These are phyloP conservation scores for Handroanthus guayacan DNA, from an alignment of 257 asterid genomes.

Conservation along the genomic window DNA sequence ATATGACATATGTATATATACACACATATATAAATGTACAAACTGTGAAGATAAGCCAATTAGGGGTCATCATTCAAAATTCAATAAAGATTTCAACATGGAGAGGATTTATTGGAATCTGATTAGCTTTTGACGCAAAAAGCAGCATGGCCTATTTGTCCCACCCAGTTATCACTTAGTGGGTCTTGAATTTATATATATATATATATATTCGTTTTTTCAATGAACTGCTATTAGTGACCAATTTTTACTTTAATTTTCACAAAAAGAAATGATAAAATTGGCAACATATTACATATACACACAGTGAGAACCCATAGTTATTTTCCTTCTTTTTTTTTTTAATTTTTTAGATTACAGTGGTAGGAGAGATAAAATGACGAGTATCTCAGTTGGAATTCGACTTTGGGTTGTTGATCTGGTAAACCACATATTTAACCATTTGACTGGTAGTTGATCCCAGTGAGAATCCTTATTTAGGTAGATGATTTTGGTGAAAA, in stretches of 20 bases:
- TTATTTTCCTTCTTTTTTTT: too few relatives aligned
- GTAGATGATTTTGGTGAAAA: too few relatives aligned
- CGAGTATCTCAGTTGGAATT: too few relatives aligned
- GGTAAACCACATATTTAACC: too few relatives aligned
- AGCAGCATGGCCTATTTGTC: constrained; percentile 15
- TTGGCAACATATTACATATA: background rate
- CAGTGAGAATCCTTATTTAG: too few relatives aligned
- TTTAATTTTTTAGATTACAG: too few relatives aligned
- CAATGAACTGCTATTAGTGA: background rate
- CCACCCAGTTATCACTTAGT: background rate
- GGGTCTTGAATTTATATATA: background rate
- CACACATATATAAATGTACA: background rate
- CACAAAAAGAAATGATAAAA: background rate
- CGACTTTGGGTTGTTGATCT: too few relatives aligned
- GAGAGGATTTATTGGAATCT: constrained; percentile 28
- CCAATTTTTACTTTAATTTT: background rate
- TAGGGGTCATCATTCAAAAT: background rate
- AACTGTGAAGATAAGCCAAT: constrained; percentile 27
- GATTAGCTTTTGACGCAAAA: background rate
- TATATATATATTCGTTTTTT: background rate
- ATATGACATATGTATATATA: too few relatives aligned
- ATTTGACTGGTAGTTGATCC: too few relatives aligned
- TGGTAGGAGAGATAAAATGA: too few relatives aligned
- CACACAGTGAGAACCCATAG: background rate
- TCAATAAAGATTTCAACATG: constrained; percentile 22